Evolutionary conservation across 768 basidiomycete genomes (phyloP).

Genomic region (Sporobolomyces pararoseus): DNA sequence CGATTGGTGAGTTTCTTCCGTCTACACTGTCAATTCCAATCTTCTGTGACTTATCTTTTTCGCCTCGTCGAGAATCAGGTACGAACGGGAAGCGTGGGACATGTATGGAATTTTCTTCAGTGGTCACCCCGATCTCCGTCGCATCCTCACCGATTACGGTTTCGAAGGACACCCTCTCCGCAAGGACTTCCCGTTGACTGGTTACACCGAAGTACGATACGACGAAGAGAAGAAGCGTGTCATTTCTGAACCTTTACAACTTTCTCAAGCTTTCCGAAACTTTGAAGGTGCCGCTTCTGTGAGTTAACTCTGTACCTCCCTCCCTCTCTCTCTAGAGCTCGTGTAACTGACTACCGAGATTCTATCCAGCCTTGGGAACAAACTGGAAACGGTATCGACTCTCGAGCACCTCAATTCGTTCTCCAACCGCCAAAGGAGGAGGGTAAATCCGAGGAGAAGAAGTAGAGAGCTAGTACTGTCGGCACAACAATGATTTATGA

Average conservation of each 20-base stretch:
- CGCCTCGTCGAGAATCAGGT: no score
- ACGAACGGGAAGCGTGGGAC: constrained; percentile 98
- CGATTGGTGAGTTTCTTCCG: constrained; percentile 65
- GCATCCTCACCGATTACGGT: constrained; percentile 98
- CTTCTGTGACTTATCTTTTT: no score
- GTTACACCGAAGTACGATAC: constrained; percentile 97
- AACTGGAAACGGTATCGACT: constrained; percentile 64
- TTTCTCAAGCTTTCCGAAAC: constrained; percentile 98
- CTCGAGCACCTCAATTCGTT: constrained; percentile 68
- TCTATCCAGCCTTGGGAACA: constrained; percentile 77
- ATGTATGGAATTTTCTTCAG: constrained; percentile 94
- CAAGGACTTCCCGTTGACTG: constrained; percentile 97
- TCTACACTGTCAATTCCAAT: no score
- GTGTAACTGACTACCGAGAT: neutral
- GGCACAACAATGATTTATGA: neutral
- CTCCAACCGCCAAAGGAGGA: constrained; percentile 77
- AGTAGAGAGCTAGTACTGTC: constrained; percentile 42
- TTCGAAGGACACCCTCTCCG: constrained; percentile 79
- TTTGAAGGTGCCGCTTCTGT: constrained; percentile 60
- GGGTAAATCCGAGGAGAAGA: constrained; percentile 49
- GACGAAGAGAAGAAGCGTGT: constrained; percentile 60
- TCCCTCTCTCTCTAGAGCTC: neutral
- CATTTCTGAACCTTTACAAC: constrained; percentile 75
- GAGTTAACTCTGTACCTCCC: neutral
- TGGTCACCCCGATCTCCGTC: constrained; percentile 94